Evolutionary conservation across 306 rosid genomes (phyloP).

Genomic region (Parietaria judaica): DNA sequence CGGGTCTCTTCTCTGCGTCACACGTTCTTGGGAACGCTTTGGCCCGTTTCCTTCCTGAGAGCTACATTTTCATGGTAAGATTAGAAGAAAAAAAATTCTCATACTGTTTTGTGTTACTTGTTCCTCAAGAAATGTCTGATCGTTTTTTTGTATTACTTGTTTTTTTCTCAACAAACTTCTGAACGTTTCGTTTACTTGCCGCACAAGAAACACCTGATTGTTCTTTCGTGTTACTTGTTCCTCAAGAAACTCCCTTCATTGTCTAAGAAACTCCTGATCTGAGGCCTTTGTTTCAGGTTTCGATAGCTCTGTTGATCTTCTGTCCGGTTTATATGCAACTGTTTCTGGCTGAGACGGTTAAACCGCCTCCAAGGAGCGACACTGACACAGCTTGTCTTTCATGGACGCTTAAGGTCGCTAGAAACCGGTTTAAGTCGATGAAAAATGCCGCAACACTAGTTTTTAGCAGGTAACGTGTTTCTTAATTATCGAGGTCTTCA

Average conservation of each 20-base stretch:
- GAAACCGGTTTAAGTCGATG: constrained; percentile 52
- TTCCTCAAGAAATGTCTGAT: too few species aligned
- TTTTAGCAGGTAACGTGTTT: constrained; percentile 35
- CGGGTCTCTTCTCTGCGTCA: constrained; percentile 55
- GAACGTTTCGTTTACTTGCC: too few species aligned
- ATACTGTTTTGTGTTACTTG: too few species aligned
- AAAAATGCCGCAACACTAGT: constrained; percentile 51
- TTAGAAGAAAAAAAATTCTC: not conserved
- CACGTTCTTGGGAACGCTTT: constrained; percentile 51
- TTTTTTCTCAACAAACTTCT: too few species aligned
- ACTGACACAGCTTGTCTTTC: constrained; percentile 30
- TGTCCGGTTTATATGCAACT: constrained; percentile 61
- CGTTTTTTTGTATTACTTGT: too few species aligned
- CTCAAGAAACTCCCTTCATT: too few species aligned
- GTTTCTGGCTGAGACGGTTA: constrained; percentile 54
- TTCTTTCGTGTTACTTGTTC: too few species aligned
- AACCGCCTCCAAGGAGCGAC: constrained; percentile 20
- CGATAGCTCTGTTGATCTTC: constrained; percentile 46
- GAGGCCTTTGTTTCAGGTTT: constrained; percentile 42
- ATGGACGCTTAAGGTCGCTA: constrained; percentile 29
- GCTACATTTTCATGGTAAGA: constrained; percentile 43
- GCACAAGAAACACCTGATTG: too few species aligned
- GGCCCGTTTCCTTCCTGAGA: constrained; percentile 49
- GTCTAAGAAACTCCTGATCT: not conserved
- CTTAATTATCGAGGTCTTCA: not conserved